phyloP scores from a whole-genome alignment of 192 early-diverging fungal species.

The Linnemannia elongata region DNA sequence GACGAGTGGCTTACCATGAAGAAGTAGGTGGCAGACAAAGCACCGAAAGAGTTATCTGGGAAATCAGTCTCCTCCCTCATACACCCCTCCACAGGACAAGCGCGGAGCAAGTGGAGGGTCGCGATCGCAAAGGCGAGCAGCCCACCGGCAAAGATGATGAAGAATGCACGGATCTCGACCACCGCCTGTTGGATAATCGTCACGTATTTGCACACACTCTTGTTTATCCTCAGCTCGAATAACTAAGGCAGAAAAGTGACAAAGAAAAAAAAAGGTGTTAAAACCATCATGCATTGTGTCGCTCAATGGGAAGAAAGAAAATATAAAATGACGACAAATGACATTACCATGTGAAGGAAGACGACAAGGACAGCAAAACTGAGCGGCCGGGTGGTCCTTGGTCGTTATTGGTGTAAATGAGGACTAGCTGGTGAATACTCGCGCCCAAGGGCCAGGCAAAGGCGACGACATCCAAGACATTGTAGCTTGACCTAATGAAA shows the following conservation, averaged over 20 bases:
- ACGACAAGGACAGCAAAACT: constrained; percentile 28
- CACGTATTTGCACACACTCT: constrained; percentile 27
- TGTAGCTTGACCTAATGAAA: constrained; percentile 7
- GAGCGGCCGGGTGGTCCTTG: neutral
- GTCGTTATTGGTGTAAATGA: neutral
- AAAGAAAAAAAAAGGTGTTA: neutral
- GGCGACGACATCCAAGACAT: constrained; percentile 12
- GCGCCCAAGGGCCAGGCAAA: constrained; percentile 18
- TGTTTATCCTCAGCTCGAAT: constrained; percentile 25
- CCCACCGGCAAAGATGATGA: constrained; percentile 29
- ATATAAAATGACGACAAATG: neutral
- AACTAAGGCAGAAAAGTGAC: neutral
- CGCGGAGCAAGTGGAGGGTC: constrained; percentile 5
- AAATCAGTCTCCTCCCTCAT: no score
- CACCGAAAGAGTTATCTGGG: no score
- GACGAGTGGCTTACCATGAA: constrained; percentile 13
- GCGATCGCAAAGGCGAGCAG: constrained; percentile 21
- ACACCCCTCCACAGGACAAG: neutral
- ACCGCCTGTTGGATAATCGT: constrained; percentile 33
- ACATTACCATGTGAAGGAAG: constrained; percentile 24
- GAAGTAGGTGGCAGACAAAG: constrained; percentile 26
- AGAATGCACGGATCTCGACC: constrained; percentile 25
- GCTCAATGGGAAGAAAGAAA: neutral
- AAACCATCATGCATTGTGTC: neutral
- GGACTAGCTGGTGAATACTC: constrained; percentile 21